Evolutionary conservation across 148 eudicot genomes (phyloP), one percentile per base, ranked within the genome.

Genomic region (Chenopodium suecicum): DNA sequence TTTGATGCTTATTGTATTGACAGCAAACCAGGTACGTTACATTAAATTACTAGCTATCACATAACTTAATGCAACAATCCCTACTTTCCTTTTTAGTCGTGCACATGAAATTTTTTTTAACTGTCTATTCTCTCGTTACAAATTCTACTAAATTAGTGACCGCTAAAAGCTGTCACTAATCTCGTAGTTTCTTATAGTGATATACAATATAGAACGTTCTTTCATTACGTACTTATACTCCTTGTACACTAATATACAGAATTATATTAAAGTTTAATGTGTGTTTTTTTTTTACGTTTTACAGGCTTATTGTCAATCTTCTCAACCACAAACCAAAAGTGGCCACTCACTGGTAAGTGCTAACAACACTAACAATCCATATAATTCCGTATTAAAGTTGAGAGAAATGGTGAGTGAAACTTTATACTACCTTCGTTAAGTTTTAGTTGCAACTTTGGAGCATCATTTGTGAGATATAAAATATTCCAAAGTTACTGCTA

Each of bases 11-110:
- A 82, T 80, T 31, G 68, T 79, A 73, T 25, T 83, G 5, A 74
- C 87, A 37, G 69, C 84, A 65, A 74, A 77, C 25, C 88, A 82
- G 90, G 90, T 88, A 86, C 29, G 1, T 12, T 1, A 60, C 23
- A 81, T 19, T 1, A 60, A 17, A 81, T 19, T 4, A 22, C 4
- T 17, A 29, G n/a, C 4, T 34, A 32, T 69, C 54, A 27, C 14
- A 13, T 3, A 70, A 1, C 34, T 56, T 31, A 9, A 25, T n/a
- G 47, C 32, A 54, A 9, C 13, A 1, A 48, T 7, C 20, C 22
- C n/a, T 14, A 10, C 16, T 71, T 41, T 41, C 5, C 41, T 37
- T 17, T 46, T 41, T 72, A 22, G 14, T 4, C 7, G 25, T 1
- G 27, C 9, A 22, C n/a, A 62, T 20, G 2, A 22, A 8, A 11